These are phyloP conservation scores for Paragyromitra xinjiangensis DNA, from an alignment of 495 filamentous ascomycete genomes.

Conservation along the genomic window DNA sequence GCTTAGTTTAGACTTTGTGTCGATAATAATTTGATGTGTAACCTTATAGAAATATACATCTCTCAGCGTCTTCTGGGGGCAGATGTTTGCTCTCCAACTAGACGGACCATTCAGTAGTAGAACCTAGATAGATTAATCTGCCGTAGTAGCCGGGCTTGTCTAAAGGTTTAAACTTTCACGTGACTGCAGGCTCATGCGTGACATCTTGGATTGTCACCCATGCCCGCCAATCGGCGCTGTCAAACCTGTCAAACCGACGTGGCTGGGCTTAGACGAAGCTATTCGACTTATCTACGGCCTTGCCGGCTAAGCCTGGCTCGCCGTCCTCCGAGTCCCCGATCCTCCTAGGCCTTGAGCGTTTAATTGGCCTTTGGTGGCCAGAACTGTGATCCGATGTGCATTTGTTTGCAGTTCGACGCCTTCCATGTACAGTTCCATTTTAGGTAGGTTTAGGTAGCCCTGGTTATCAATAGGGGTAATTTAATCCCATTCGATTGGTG, in stretches of 20 bases:
- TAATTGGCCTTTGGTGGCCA: slow-evolving; percentile 3
- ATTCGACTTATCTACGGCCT: slow-evolving; percentile 20
- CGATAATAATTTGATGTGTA: background rate
- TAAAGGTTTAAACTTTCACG: background rate
- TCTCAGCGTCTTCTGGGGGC: background rate
- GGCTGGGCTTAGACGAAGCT: slow-evolving; percentile 3
- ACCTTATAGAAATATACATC: background rate
- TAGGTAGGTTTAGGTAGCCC: background rate
- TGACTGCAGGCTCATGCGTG: slow-evolving; percentile 25
- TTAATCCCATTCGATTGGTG: slow-evolving; percentile 6
- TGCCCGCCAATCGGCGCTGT: slow-evolving; percentile 34
- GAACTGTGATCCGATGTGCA: slow-evolving; percentile 26
- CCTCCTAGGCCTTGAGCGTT: background rate
- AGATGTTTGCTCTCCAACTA: background rate
- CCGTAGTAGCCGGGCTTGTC: background rate
- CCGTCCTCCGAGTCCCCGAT: slow-evolving; percentile 9
- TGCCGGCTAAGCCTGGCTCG: background rate
- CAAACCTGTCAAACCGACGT: slow-evolving; percentile 29
- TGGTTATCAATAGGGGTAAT: slow-evolving; percentile 5
- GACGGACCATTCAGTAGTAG: background rate
- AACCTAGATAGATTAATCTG: background rate
- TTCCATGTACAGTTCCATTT: background rate
- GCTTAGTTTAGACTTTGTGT: background rate
- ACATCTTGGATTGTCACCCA: slow-evolving; percentile 21
- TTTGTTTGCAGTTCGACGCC: slow-evolving; percentile 1